Evolutionary conservation across 2,329 filamentous ascomycete species (phyloP).

Genomic region (Fusarium sp.): DNA sequence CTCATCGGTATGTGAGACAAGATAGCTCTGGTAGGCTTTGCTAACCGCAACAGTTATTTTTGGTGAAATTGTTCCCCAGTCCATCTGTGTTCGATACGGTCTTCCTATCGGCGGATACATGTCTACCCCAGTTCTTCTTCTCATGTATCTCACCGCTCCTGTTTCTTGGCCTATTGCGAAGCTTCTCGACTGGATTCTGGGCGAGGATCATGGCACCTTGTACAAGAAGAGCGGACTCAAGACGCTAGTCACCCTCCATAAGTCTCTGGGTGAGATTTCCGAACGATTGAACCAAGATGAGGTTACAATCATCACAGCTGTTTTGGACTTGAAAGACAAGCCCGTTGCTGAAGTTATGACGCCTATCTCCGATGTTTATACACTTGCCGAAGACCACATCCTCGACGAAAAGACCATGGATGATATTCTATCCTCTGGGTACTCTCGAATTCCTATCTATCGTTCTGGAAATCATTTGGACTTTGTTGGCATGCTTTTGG

Average conservation of each 20-base stretch:
- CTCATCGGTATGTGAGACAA: constrained; percentile 77
- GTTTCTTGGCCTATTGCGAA: constrained; percentile 96
- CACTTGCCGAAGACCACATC: constrained; percentile 93
- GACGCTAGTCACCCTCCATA: constrained; percentile 93
- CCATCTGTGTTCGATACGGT: constrained; percentile 94
- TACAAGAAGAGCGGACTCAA: constrained; percentile 99
- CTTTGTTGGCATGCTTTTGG: constrained; percentile 96
- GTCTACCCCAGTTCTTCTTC: constrained; percentile 82
- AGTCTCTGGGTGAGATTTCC: constrained; percentile 84
- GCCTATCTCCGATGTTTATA: constrained; percentile 96
- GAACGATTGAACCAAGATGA: constrained; percentile 96
- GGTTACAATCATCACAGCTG: constrained; percentile 97
- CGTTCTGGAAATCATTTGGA: constrained; percentile 83
- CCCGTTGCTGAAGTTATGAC: constrained; percentile 97
- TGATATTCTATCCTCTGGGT: constrained; percentile 89
- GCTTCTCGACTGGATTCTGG: constrained; percentile 90
- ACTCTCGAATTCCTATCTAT: constrained; percentile 95
- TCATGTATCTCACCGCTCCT: constrained; percentile 94
- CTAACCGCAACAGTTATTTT: constrained; percentile 79
- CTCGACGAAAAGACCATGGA: constrained; percentile 96
- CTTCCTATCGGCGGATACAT: constrained; percentile 95
- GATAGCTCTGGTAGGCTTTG: constrained; percentile 14
- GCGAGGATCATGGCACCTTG: constrained; percentile 92
- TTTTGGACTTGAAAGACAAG: constrained; percentile 96
- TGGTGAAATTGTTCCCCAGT: constrained; percentile 95